Evolutionary conservation across 495 filamentous ascomycete species (phyloP).

Genomic region (Aspergillus hancockii): DNA sequence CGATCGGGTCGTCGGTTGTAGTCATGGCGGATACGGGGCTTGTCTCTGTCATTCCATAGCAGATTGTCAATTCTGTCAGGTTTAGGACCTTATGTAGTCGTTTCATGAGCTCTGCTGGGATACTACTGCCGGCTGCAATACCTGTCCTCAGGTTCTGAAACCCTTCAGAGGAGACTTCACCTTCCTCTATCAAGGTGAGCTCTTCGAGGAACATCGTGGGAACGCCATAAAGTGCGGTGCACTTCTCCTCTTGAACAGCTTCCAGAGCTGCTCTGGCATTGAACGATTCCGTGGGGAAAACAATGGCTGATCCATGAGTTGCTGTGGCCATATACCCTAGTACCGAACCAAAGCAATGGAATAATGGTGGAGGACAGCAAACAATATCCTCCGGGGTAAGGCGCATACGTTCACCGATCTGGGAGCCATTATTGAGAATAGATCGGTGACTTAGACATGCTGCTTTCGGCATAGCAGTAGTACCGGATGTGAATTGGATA

Average conservation of each 20-base stretch:
- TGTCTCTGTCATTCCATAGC: conserved; percentile 99
- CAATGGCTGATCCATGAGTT: conserved; percentile 80
- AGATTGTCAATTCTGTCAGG: conserved; percentile 84
- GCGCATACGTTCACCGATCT: conserved; percentile 81
- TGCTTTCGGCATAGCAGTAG: conserved; percentile 86
- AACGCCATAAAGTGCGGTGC: conserved; percentile 89
- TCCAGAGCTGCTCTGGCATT: conserved; percentile 71
- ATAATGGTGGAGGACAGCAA: conserved; percentile 84
- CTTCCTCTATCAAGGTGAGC: conserved; percentile 66
- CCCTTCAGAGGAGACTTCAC: conserved; percentile 52
- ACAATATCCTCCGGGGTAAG: conserved; percentile 71
- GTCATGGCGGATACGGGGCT: conserved; percentile 93
- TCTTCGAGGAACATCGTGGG: conserved; percentile 96
- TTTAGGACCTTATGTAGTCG: conserved; percentile 75
- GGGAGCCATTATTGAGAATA: conserved; percentile 87
- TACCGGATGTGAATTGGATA: conserved; percentile 96
- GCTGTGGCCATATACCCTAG: conserved; percentile 94
- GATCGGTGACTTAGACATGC: conserved; percentile 81
- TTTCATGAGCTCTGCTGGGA: conserved; percentile 84
- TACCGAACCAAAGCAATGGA: conserved; percentile 91
- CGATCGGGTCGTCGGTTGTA: conserved; percentile 74
- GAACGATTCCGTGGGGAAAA: conserved; percentile 88
- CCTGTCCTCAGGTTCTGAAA: conserved; percentile 79
- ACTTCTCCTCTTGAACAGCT: conserved; percentile 71
- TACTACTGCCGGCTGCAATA: conserved; percentile 84